These are phyloP conservation scores for Holtermanniella nyarrowii DNA, from an alignment of 768 basidiomycete genomes.

Conservation along the genomic window DNA sequence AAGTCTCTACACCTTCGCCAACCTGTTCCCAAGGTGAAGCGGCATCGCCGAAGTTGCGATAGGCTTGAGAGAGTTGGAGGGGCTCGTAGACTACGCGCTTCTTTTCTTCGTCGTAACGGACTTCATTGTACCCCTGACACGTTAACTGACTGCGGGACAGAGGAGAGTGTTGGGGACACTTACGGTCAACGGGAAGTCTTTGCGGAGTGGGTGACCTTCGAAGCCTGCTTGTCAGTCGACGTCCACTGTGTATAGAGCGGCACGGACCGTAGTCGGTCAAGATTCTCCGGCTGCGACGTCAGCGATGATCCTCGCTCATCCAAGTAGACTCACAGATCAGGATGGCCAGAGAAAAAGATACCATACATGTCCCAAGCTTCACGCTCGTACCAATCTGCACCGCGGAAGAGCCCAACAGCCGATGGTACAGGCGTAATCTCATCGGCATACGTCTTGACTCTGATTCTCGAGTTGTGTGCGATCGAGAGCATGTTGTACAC, in stretches of 20 bases:
- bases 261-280: conserved; percentile 85
- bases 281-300: conserved; percentile 57
- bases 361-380: conserved; percentile 98
- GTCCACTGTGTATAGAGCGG: neutral
- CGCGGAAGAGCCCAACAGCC: conserved; percentile 63
- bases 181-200: conserved; percentile 96
- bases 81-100: conserved; percentile 98
- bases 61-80: conserved; percentile 92
- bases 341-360: conserved; percentile 91
- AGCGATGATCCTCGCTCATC: too few relatives aligned
- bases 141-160: neutral
- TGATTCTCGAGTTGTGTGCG: conserved; percentile 65
- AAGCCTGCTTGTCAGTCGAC: conserved; percentile 51
- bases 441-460: conserved; percentile 94
- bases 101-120: conserved; percentile 93
- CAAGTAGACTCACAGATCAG: conserved; percentile 65
- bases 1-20: conserved; percentile 54
- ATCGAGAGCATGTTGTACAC: conserved; percentile 89
- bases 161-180: conserved; percentile 37
- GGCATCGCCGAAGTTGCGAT: conserved; percentile 88
- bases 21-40: conserved; percentile 89
- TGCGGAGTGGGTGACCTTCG: conserved; percentile 92
- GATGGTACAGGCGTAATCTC: conserved; percentile 88
- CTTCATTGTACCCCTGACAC: conserved; percentile 86
- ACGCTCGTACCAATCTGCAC: conserved; percentile 98